Evolutionary conservation across 805 yeast genomes (phyloP).

Genomic region (Helenozyma rhizophorensis): DNA sequence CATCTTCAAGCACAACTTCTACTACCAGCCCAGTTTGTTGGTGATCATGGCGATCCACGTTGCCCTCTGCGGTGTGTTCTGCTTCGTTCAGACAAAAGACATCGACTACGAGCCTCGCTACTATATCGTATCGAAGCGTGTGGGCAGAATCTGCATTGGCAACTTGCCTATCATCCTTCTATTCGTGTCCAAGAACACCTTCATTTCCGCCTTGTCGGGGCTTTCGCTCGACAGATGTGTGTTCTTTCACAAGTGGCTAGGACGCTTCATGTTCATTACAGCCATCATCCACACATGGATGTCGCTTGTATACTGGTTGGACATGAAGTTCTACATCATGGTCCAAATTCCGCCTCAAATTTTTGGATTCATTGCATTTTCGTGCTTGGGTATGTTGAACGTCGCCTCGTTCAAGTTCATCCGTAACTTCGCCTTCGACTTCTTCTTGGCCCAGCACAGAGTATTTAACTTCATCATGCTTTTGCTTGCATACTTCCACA

Average conservation of each 20-base stretch:
- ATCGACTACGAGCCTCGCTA: conserved; percentile 34
- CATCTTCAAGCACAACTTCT: conserved; percentile 16
- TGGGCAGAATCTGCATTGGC: conserved; percentile 37
- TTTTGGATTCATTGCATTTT: conserved; percentile 46
- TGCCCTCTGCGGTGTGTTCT: conserved; percentile 26
- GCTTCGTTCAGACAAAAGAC: conserved; percentile 30
- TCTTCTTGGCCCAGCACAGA: conserved; percentile 42
- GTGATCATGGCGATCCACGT: conserved; percentile 24
- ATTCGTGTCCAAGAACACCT: conserved; percentile 36
- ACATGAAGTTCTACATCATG: conserved; percentile 34
- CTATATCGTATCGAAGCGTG: conserved; percentile 40
- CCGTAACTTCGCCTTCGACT: conserved; percentile 38
- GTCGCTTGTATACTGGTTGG: conserved; percentile 38
- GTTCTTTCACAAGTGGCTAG: conserved; percentile 43
- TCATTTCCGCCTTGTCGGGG: conserved; percentile 37
- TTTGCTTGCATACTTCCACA: conserved; percentile 40
- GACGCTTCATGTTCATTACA: conserved; percentile 35
- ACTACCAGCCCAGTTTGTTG: conserved; percentile 40
- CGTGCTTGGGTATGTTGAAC: conserved; percentile 30
- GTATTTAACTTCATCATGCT: conserved; percentile 39
- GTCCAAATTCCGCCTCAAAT: conserved; percentile 44
- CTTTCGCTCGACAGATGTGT: conserved; percentile 36
- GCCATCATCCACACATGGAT: conserved; percentile 33
- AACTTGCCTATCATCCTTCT: conserved; percentile 36
- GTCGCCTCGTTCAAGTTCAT: conserved; percentile 33